phyloP scores from a whole-genome alignment of 108 stramenopile species.

The Pseudonitzschia multistriata region DNA sequence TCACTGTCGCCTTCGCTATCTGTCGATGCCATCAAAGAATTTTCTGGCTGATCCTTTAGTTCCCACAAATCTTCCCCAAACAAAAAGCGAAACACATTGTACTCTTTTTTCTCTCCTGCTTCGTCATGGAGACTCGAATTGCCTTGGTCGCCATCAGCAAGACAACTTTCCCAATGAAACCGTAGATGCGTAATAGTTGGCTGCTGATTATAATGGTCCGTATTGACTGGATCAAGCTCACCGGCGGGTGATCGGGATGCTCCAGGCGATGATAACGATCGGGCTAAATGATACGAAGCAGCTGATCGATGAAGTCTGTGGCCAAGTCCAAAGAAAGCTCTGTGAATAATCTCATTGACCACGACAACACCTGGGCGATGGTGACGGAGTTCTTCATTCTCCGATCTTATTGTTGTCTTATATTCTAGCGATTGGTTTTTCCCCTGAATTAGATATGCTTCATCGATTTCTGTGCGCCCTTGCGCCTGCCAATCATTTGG shows the following conservation, averaged over 20 bases:
- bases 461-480: background rate
- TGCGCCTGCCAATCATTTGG: background rate
- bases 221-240: background rate
- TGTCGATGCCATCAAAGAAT: background rate
- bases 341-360: conserved; percentile 30
- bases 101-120: conserved; percentile 3
- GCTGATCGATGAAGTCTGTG: conserved; percentile 46
- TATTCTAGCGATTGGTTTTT: background rate
- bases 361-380: background rate
- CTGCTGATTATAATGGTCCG: background rate
- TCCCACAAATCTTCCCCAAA: conserved; percentile 45
- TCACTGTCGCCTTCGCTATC: background rate
- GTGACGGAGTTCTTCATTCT: background rate
- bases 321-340: conserved; percentile 48
- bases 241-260: background rate
- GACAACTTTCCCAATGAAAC: conserved; percentile 38
- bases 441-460: background rate
- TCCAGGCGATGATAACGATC: background rate
- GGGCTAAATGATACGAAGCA: conserved; percentile 43
- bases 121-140: background rate
- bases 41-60: conserved; percentile 11
- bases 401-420: background rate
- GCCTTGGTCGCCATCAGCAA: conserved; percentile 9
- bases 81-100: conserved; percentile 40
- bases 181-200: conserved; percentile 24